Evolutionary conservation across 2,329 filamentous ascomycete genomes (phyloP).

Genomic region (Claviceps digitariae): DNA sequence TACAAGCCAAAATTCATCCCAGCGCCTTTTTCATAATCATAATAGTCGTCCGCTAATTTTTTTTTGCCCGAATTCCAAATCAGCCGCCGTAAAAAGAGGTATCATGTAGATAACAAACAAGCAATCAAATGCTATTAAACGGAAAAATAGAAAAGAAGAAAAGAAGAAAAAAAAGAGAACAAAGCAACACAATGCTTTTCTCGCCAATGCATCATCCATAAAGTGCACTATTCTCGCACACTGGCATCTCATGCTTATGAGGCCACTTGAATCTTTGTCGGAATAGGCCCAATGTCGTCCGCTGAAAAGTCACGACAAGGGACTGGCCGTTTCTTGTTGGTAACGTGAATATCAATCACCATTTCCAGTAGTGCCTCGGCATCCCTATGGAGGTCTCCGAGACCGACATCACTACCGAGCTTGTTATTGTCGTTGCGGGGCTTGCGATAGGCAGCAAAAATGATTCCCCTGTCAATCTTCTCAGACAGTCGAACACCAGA

Average conservation of each 20-base stretch:
- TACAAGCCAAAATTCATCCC: slow-evolving; percentile 7
- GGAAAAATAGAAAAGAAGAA: too few relatives aligned
- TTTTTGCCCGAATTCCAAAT: slow-evolving; percentile 9
- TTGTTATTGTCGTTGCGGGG: slow-evolving; percentile 25
- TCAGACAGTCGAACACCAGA: slow-evolving; percentile 12
- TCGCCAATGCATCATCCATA: too few relatives aligned
- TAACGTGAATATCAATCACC: slow-evolving; percentile 35
- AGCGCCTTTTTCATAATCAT: slow-evolving; percentile 16
- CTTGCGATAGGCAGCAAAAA: slow-evolving; percentile 42
- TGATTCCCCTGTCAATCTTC: slow-evolving; percentile 35
- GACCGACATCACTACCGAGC: slow-evolving; percentile 23
- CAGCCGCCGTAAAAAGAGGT: slow-evolving; percentile 13
- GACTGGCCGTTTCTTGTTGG: slow-evolving; percentile 21
- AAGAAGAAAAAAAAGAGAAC: too few relatives aligned
- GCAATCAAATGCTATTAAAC: neutral
- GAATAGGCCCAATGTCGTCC: slow-evolving; percentile 28
- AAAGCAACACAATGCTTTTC: neutral
- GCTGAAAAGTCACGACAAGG: slow-evolving; percentile 13
- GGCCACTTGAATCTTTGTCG: slow-evolving; percentile 9
- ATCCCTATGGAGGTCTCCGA: slow-evolving; percentile 32
- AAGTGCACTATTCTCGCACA: too few relatives aligned
- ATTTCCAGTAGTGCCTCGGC: slow-evolving; percentile 39
- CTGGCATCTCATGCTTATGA: neutral
- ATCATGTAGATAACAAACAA: slow-evolving; percentile 13
- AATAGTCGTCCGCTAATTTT: slow-evolving; percentile 9